Percentiles rank a stretch among this genome's conserved stretches.
phyloP scores from a whole-genome alignment of 192 early-diverging fungal species.

The Umbelopsis sp. region DNA sequence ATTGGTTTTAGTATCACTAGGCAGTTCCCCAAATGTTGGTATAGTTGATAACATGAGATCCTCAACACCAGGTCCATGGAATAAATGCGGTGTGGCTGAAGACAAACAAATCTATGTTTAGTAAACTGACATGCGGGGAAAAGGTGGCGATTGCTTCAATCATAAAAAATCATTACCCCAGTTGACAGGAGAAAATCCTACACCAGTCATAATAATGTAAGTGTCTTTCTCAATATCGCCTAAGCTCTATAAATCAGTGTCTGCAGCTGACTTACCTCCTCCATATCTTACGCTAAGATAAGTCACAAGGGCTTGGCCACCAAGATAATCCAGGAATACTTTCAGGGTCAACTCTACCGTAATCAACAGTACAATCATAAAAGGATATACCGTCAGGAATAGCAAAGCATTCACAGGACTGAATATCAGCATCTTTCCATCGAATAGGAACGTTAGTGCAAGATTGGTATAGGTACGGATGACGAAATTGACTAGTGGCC shows the following conservation, averaged over 20 bases:
- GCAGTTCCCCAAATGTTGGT: slow-evolving; percentile 19
- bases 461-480: slow-evolving; percentile 31
- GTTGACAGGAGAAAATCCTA: slow-evolving; percentile 40
- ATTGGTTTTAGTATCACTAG: not conserved
- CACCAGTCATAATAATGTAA: not conserved
- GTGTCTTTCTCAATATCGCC: no score
- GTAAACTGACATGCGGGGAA: no score
- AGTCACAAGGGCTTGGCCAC: slow-evolving; percentile 22
- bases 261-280: slow-evolving; percentile 16
- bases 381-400: slow-evolving; percentile 35
- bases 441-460: slow-evolving; percentile 40
- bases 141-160: not conserved
- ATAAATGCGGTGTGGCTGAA: slow-evolving; percentile 29
- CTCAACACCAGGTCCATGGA: slow-evolving; percentile 20
- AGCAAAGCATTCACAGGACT: slow-evolving; percentile 38
- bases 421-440: slow-evolving; percentile 36
- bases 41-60: slow-evolving; percentile 25
- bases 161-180: slow-evolving; percentile 40
- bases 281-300: slow-evolving; percentile 31
- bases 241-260: not conserved
- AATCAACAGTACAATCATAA: slow-evolving; percentile 25
- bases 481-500: slow-evolving; percentile 10
- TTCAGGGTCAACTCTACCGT: slow-evolving; percentile 35
- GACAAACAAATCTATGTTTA: not conserved
- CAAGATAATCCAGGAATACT: slow-evolving; percentile 36